Base-by-base conservation (phyloP, 768 basidiomycete species). In the Termitomyces sp. region DNA sequence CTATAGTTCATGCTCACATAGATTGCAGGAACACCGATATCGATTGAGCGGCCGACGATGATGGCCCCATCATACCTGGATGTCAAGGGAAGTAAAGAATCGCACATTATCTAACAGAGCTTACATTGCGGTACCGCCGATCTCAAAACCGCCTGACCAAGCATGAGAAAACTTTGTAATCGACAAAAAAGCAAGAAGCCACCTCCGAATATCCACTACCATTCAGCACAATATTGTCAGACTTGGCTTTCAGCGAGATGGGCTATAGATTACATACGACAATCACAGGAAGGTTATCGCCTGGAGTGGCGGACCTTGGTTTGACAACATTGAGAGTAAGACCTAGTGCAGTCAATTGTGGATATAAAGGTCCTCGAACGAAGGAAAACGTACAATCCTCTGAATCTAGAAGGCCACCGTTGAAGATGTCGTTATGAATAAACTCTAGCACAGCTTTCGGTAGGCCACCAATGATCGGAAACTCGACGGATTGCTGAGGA, bases 1-100 rank as follows among this genome's bases (percentile, higher is more conserved):
- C 80, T 69, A 53, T 85, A 84, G 63, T 84, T 84, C 69, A 82
- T 76, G 62, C 77, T 79, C 11, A 84, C 82, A 57, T 77, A 83
- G 31, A 84, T 65, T 8, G 81, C 72, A 0, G 82, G 81, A 46
- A 70, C 63, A 1, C 69, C 71, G 8, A 82, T 61, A 0, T 66
- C 66, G 11, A 80, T 69, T 0, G 82, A 83, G 19, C 77, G 72
- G 16, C 68, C 57, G 6, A 84, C 80, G 38, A 82, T 73, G 8
- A 60, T 58, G 0, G 63, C 67, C 9, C 81, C 80, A 63, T 81
- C 77, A 58, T 80, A 76, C 57, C 75, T 78, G 50, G 41, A 31
- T 12, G 14, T 38, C 14, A 19, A 38, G 7, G 3, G 9, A 37
- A n/a, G 16, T 50, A 51, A 49, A 11, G 17, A 12, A 11, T 29